phyloP scores from a whole-genome alignment of 2,329 filamentous ascomycete genomes.

The Calonectria pauciramosa region DNA sequence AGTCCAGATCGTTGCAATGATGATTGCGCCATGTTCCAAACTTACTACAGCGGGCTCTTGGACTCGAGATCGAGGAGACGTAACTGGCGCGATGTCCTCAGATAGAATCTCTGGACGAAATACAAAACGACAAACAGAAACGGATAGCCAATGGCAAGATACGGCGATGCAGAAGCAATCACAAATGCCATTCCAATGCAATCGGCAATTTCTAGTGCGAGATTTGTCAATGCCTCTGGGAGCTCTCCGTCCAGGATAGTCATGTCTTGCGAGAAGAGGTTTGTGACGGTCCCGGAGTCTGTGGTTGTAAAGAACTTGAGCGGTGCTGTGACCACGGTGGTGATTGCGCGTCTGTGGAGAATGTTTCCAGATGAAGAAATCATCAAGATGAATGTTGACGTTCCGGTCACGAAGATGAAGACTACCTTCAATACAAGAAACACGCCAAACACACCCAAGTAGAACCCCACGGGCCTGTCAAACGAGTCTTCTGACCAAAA shows the following conservation, averaged over 20 bases:
- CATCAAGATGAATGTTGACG: conserved; percentile 39
- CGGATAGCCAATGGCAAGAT: conserved; percentile 64
- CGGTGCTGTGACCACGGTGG: conserved; percentile 54
- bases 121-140: conserved; percentile 62
- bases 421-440: conserved; percentile 34
- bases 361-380: conserved; percentile 48
- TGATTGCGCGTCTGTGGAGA: conserved; percentile 51
- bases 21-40: not conserved
- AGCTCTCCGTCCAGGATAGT: conserved; percentile 57
- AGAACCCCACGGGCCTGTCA: conserved; percentile 41
- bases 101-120: conserved; percentile 68
- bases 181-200: conserved; percentile 61
- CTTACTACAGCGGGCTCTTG: conserved; percentile 62
- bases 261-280: conserved; percentile 62
- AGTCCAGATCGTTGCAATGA: not conserved
- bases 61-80: conserved; percentile 73
- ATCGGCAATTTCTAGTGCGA: conserved; percentile 39
- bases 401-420: conserved; percentile 35
- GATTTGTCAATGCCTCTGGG: conserved; percentile 51
- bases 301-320: conserved; percentile 58
- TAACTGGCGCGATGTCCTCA: conserved; percentile 72
- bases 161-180: conserved; percentile 58
- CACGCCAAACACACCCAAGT: conserved; percentile 50
- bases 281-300: conserved; percentile 57
- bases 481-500: conserved; percentile 55